Evolutionary conservation across 2,329 filamentous ascomycete genomes (phyloP).

Genomic region (Clonostachys rhizophaga): DNA sequence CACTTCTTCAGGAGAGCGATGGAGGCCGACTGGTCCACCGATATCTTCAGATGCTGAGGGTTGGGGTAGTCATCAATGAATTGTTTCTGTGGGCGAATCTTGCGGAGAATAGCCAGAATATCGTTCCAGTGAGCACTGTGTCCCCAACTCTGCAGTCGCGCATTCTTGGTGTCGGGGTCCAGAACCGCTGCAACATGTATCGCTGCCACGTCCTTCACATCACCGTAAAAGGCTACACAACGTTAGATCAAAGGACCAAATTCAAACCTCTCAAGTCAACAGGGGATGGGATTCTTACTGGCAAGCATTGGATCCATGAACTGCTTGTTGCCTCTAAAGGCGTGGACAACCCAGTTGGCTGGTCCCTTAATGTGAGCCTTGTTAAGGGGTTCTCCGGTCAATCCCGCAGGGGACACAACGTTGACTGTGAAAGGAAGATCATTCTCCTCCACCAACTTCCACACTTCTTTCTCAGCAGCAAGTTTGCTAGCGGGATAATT

Average conservation of each 20-base stretch:
- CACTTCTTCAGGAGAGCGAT: slow-evolving; percentile 43
- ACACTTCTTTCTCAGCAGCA: slow-evolving; percentile 19
- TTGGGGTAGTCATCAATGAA: slow-evolving; percentile 46
- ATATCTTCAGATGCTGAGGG: slow-evolving; percentile 13
- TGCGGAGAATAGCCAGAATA: slow-evolving; percentile 60
- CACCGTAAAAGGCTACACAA: not conserved
- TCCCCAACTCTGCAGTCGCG: slow-evolving; percentile 18
- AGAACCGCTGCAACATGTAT: slow-evolving; percentile 19
- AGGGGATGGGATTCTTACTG: too few species aligned
- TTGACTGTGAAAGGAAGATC: slow-evolving; percentile 16
- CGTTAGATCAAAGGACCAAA: too few species aligned
- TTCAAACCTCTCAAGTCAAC: too few species aligned
- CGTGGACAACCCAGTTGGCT: too few species aligned
- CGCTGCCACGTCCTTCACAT: slow-evolving; percentile 17
- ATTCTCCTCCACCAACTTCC: slow-evolving; percentile 17
- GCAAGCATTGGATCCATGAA: too few species aligned
- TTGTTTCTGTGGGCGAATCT: slow-evolving; percentile 27
- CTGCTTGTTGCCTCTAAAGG: too few species aligned
- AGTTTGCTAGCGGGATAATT: slow-evolving; percentile 23
- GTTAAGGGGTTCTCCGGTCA: slow-evolving; percentile 9
- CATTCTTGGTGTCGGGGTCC: slow-evolving; percentile 12
- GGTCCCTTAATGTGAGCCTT: not conserved
- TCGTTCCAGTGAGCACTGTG: slow-evolving; percentile 34
- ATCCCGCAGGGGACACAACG: slow-evolving; percentile 5
- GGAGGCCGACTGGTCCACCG: slow-evolving; percentile 46